Percentiles rank a stretch among this genome's conserved stretches.
phyloP scores from a whole-genome alignment of 257 asterid genomes.

The Mitragyna speciosa region DNA sequence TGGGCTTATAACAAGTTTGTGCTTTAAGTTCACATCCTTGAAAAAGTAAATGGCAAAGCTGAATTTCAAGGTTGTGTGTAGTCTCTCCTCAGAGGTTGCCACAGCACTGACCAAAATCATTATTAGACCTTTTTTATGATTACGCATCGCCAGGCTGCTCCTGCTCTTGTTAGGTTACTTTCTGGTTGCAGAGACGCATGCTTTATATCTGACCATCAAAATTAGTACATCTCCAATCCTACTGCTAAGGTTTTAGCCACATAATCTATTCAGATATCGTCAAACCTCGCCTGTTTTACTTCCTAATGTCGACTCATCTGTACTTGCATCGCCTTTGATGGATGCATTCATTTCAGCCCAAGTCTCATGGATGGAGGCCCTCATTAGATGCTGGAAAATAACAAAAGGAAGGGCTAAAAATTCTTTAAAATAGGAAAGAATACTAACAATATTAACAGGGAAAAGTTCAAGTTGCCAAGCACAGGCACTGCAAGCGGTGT shows the following conservation, averaged over 20 bases:
- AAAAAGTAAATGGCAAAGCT: not conserved
- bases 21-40: not conserved
- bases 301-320: not conserved
- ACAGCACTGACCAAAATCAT: constrained; percentile 1
- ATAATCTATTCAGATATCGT: not conserved
- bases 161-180: constrained; percentile 3
- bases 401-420: no score
- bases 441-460: no score
- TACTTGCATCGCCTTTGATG: not conserved
- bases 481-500: no score
- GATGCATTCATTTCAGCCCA: not conserved
- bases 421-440: no score
- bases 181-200: constrained; percentile 2
- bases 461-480: not conserved
- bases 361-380: not conserved
- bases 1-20: not conserved
- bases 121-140: not conserved
- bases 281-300: no score
- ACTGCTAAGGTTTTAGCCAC: not conserved
- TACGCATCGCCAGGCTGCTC: not conserved
- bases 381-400: no score
- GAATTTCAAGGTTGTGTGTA: not conserved
- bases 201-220: not conserved
- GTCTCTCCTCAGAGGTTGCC: not conserved
- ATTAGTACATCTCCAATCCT: not conserved